phyloP scores from a whole-genome alignment of 1,139 yeast species.

The Lodderomyces elongisporus region DNA sequence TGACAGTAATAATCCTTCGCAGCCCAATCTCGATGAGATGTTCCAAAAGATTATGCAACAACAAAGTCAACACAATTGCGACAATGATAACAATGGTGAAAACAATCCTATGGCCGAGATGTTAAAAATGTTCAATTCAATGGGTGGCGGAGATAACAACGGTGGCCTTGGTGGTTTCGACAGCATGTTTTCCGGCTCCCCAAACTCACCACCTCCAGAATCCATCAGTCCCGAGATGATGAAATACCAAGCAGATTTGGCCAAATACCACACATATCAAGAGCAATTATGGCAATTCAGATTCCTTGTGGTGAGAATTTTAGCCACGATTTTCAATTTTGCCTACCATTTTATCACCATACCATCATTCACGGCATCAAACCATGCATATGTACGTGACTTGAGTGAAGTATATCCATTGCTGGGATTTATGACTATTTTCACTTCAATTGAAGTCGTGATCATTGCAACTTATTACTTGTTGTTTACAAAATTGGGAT shows the following conservation, averaged over 20 bases:
- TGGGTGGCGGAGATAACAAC: conserved; percentile 13
- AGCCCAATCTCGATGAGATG: conserved; percentile 30
- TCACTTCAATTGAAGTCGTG: conserved; percentile 31
- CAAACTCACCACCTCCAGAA: conserved; percentile 1
- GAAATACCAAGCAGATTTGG: conserved; percentile 28
- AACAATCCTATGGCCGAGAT: conserved; percentile 24
- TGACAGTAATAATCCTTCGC: conserved; percentile 4
- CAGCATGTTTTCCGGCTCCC: conserved; percentile 5
- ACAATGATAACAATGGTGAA: conserved; percentile 9
- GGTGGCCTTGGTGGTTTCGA: no score
- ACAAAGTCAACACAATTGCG: conserved; percentile 6
- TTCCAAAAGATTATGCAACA: conserved; percentile 25
- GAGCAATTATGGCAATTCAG: conserved; percentile 30
- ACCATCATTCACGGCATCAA: conserved; percentile 27
- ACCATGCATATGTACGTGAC: conserved; percentile 26
- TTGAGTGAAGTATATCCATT: conserved; percentile 6
- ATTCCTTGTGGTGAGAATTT: conserved; percentile 29
- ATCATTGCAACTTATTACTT: conserved; percentile 32
- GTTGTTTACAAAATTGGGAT: conserved; percentile 23
- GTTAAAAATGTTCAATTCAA: conserved; percentile 22
- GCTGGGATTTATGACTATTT: conserved; percentile 24
- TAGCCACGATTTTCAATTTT: conserved; percentile 27
- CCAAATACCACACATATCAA: conserved; percentile 28
- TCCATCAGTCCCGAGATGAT: conserved; percentile 17
- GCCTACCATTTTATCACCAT: conserved; percentile 27